These are phyloP conservation scores for Thelephora terrestris DNA, from an alignment of 1,284 basidiomycete genomes.

Conservation along the genomic window DNA sequence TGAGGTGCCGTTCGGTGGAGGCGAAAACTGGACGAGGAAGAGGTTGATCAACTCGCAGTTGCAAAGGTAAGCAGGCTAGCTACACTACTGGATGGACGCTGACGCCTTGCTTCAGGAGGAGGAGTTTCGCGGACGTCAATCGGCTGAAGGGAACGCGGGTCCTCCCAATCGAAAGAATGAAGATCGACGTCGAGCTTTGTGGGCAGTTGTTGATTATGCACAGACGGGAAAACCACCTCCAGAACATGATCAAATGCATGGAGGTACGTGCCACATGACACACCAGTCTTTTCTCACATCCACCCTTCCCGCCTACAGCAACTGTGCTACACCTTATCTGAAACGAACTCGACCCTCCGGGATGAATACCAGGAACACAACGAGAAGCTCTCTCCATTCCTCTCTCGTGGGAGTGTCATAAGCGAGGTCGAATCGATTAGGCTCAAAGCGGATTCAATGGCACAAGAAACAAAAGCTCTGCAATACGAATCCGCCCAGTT, in stretches of 20 bases:
- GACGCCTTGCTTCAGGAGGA: conserved; percentile 27
- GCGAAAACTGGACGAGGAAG: background rate
- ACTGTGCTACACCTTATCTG: conserved; percentile 40
- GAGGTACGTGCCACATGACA: conserved; percentile 20
- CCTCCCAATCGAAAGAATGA: conserved; percentile 52
- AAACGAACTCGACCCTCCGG: conserved; percentile 43
- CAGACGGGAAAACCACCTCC: conserved; percentile 48
- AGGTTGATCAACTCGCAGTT: background rate
- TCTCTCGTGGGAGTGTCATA: conserved; percentile 34
- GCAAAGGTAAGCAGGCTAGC: background rate
- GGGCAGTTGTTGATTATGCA: conserved; percentile 60
- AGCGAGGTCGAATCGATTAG: conserved; percentile 40
- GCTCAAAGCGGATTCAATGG: conserved; percentile 38
- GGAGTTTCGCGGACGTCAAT: conserved; percentile 52
- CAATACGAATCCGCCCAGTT: conserved; percentile 65
- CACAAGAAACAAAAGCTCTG: conserved; percentile 56
- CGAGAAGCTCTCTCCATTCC: conserved; percentile 34
- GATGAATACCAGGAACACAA: conserved; percentile 45
- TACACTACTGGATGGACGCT: background rate
- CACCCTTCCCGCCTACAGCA: conserved; percentile 24
- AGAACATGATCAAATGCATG: conserved; percentile 32
- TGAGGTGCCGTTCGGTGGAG: conserved; percentile 1
- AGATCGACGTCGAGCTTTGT: conserved; percentile 67
- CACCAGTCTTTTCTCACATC: background rate
- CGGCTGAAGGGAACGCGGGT: conserved; percentile 35